phyloP scores from a whole-genome alignment of 768 basidiomycete species.

The Podaxis mareebaensis region DNA sequence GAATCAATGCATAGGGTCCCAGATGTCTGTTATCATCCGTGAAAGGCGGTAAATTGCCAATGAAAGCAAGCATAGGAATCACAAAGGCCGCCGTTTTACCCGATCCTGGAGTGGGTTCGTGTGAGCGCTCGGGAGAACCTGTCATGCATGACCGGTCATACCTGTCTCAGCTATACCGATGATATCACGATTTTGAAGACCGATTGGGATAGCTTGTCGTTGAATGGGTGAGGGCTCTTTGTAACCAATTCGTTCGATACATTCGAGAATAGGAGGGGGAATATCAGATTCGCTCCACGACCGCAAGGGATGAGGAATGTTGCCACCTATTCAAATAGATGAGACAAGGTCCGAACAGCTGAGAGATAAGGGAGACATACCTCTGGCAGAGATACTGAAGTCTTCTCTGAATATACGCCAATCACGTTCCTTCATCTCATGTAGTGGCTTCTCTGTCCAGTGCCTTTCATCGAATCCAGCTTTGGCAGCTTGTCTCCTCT shows the following conservation, averaged over 20 bases:
- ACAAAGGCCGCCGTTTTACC: slow-evolving; percentile 99
- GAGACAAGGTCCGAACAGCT: slow-evolving; percentile 3
- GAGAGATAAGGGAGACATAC: slow-evolving; percentile 38
- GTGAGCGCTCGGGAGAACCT: slow-evolving; percentile 5
- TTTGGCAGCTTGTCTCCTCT: slow-evolving; percentile 79
- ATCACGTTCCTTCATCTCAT: slow-evolving; percentile 96
- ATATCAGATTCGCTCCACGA: slow-evolving; percentile 91
- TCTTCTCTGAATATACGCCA: slow-evolving; percentile 99
- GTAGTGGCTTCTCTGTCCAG: slow-evolving; percentile 93
- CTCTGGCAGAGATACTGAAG: slow-evolving; percentile 93
- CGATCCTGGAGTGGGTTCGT: slow-evolving; percentile 60
- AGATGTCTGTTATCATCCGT: slow-evolving; percentile 92
- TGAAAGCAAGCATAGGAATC: slow-evolving; percentile 97
- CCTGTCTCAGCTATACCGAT: slow-evolving; percentile 99
- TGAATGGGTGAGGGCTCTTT: slow-evolving; percentile 97
- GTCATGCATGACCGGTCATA: slow-evolving; percentile 32
- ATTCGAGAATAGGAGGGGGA: slow-evolving; percentile 72
- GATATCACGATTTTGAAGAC: slow-evolving; percentile 92
- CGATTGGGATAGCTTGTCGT: slow-evolving; percentile 98
- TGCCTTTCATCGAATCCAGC: slow-evolving; percentile 90
- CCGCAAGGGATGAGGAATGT: slow-evolving; percentile 90
- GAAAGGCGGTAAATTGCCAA: slow-evolving; percentile 80
- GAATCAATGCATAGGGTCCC: slow-evolving; percentile 90
- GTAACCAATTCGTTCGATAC: slow-evolving; percentile 92
- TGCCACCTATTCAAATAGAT: slow-evolving; percentile 60